Conservation (phyloP, 1,139 yeast genomes). For the Candida albicans region DNA sequence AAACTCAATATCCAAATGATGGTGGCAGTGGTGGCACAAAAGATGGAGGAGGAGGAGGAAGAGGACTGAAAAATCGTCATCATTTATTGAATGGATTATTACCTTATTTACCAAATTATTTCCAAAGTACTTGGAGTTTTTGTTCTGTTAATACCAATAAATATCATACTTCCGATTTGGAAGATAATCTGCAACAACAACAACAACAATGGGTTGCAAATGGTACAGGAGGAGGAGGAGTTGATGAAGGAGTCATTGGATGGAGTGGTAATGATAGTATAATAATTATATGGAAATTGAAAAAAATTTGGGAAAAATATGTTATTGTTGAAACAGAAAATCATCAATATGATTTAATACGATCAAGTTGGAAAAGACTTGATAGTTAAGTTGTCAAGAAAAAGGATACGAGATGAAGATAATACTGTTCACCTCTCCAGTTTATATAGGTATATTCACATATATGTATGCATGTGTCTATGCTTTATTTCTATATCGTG, state of each 20-base stretch:
- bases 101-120: constrained; percentile 62
- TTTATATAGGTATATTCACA: too few species aligned
- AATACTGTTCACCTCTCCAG: too few species aligned
- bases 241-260: constrained; percentile 68
- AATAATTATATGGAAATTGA: constrained; percentile 68
- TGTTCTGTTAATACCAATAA: constrained; percentile 70
- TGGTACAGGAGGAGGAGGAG: constrained; percentile 28
- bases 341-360: constrained; percentile 13
- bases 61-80: constrained; percentile 49
- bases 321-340: constrained; percentile 49
- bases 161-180: constrained; percentile 21
- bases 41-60: neutral
- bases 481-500: too few species aligned
- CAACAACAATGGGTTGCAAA: constrained; percentile 19
- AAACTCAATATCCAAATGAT: constrained; percentile 1
- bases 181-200: too few species aligned
- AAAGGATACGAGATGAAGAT: too few species aligned
- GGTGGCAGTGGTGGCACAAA: constrained; percentile 13
- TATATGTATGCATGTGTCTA: too few species aligned
- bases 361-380: constrained; percentile 79
- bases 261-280: constrained; percentile 75
- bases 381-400: constrained; percentile 31
- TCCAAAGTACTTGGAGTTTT: constrained; percentile 87
- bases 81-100: constrained; percentile 66
- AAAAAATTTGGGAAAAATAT: constrained; percentile 84